Conservation (phyloP, 164 flowering plant genomes). For the Macadamia tetraphylla region DNA sequence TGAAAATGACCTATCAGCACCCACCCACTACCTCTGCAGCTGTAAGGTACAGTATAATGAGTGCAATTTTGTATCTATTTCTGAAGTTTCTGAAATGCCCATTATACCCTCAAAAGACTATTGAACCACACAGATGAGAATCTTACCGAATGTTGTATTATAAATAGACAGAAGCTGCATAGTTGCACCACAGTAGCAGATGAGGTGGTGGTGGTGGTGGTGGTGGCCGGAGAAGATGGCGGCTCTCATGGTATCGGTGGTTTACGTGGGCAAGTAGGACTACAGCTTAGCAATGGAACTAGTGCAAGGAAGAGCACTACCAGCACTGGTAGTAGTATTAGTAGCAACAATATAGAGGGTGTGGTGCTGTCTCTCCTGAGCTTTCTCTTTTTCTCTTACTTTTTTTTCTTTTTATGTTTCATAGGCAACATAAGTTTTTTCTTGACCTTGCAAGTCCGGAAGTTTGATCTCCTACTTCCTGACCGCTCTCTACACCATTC, state of each 20-base stretch:
- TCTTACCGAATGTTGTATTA: conserved; percentile 13
- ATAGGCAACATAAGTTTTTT: conserved; percentile 26
- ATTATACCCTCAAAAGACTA: conserved; percentile 6
- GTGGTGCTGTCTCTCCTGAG: conserved; percentile 65
- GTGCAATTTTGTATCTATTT: neutral
- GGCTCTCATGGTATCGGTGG: neutral
- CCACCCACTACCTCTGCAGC: neutral
- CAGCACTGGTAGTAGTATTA: too few relatives aligned
- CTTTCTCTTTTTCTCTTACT: conserved; percentile 30
- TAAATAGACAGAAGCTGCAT: conserved; percentile 7
- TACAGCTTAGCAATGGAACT: neutral
- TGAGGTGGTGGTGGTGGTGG: conserved; percentile 3
- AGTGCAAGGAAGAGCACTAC: neutral
- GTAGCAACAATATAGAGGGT: neutral
- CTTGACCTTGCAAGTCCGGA: conserved; percentile 83
- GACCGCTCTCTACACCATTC: conserved; percentile 5
- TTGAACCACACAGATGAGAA: neutral
- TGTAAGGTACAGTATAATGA: too few relatives aligned
- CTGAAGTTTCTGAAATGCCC: neutral
- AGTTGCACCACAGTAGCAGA: too few relatives aligned
- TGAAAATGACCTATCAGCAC: conserved; percentile 34
- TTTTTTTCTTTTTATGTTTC: conserved; percentile 6
- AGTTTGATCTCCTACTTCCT: neutral
- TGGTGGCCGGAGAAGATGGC: too few relatives aligned
- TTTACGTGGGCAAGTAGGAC: neutral